These are phyloP conservation scores for Phytophthora pisi DNA, from an alignment of 352 stramenopile species.

Conservation along the genomic window DNA sequence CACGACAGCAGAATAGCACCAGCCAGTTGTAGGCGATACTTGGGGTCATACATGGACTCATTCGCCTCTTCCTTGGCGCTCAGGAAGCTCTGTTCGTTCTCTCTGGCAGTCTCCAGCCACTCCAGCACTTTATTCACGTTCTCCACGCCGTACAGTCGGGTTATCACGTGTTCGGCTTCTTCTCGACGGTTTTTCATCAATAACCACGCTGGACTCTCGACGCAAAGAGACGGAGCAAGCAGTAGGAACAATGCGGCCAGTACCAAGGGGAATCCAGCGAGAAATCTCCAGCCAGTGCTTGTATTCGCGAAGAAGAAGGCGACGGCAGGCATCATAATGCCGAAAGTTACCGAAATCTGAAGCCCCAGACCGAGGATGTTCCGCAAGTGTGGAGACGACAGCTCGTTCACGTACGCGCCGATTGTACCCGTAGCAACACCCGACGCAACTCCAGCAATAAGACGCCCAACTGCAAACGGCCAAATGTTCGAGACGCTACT, in stretches of 20 bases:
- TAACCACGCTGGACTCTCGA: conserved; percentile 54
- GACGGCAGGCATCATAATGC: conserved; percentile 47
- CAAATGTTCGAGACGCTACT: conserved; percentile 31
- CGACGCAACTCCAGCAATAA: conserved; percentile 48
- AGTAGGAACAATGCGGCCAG: conserved; percentile 49
- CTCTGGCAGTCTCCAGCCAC: conserved; percentile 14
- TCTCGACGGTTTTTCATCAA: conserved; percentile 29
- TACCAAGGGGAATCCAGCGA: conserved; percentile 54
- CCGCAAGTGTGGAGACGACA: conserved; percentile 43
- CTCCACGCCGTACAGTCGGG: conserved; percentile 31
- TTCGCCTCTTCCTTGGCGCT: conserved; percentile 8
- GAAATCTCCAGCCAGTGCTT: conserved; percentile 42
- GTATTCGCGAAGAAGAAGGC: conserved; percentile 67
- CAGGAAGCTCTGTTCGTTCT: conserved; percentile 18
- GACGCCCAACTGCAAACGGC: conserved; percentile 39
- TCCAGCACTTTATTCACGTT: conserved; percentile 24
- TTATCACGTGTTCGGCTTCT: conserved; percentile 29
- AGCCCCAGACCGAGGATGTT: conserved; percentile 36
- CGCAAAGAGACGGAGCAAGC: conserved; percentile 45
- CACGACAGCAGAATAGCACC: conserved; percentile 41
- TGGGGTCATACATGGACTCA: conserved; percentile 21
- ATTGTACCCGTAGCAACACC: conserved; percentile 37
- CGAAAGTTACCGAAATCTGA: conserved; percentile 54
- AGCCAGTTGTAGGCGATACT: conserved; percentile 37
- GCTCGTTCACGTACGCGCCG: conserved; percentile 45